Evolutionary conservation across 129 eudicot species (phyloP).

Genomic region (Tagetes erecta): DNA sequence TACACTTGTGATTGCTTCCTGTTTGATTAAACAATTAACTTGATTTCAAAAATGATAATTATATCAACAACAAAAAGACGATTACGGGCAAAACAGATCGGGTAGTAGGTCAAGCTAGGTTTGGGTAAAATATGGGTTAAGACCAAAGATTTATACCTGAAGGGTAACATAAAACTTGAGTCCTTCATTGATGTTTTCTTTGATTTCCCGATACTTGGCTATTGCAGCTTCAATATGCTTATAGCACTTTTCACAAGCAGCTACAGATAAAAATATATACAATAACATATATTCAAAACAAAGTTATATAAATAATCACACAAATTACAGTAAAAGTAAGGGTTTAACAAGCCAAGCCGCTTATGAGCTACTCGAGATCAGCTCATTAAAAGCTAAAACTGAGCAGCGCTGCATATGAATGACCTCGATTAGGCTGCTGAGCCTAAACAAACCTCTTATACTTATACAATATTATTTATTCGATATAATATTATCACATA

Average conservation of each 20-base stretch:
- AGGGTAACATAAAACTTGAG: conserved; percentile 97
- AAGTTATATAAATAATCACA: background rate
- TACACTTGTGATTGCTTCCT: conserved; percentile 92
- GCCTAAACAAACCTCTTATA: background rate
- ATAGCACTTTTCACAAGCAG: conserved; percentile 75
- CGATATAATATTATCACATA: background rate
- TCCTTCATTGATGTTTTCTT: conserved; percentile 92
- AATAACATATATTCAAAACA: background rate
- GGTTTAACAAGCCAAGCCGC: background rate
- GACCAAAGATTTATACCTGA: conserved; percentile 53
- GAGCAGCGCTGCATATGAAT: background rate
- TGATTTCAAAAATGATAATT: background rate
- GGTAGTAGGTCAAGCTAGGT: background rate
- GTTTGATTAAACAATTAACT: conserved; percentile 25
- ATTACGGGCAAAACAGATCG: background rate
- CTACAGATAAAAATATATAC: conserved; percentile 35
- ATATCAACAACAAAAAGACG: background rate
- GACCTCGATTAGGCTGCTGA: background rate
- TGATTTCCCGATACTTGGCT: conserved; percentile 84
- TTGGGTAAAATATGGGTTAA: background rate
- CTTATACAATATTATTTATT: background rate
- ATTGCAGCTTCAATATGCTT: conserved; percentile 98
- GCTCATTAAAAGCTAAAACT: background rate
- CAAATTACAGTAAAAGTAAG: background rate
- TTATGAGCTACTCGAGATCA: background rate